A percentile compares a stretch with the other conserved stretches of the same genome.
phyloP scores from a whole-genome alignment of 805 yeast species.

The Cephaloascus albidus region DNA sequence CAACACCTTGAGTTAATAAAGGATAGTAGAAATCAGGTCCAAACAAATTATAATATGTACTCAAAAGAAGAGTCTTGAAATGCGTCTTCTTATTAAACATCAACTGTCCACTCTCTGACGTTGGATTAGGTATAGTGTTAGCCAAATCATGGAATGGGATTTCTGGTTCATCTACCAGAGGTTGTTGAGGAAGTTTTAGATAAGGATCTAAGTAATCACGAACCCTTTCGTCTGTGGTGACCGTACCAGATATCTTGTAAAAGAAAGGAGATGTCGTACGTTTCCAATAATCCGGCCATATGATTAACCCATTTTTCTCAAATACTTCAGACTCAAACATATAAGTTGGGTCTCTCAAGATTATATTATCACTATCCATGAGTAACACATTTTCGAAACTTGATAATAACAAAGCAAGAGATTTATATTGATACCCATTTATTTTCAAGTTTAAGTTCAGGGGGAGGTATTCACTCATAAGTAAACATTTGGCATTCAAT shows the following conservation, averaged over 20 bases:
- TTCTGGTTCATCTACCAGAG: conserved; percentile 5
- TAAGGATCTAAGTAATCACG: conserved; percentile 5
- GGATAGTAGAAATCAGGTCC: conserved; percentile 24
- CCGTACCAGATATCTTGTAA: conserved; percentile 8
- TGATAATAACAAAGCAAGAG: conserved; percentile 26
- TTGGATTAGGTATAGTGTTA: conserved; percentile 31
- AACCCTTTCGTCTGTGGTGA: conserved; percentile 1
- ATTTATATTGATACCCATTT: conserved; percentile 25
- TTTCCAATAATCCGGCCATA: conserved; percentile 36
- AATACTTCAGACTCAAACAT: conserved; percentile 19
- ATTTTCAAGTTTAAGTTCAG: conserved; percentile 2
- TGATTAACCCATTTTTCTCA: conserved; percentile 22
- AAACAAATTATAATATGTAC: conserved; percentile 29
- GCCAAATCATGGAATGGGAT: conserved; percentile 30
- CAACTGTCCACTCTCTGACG: conserved; percentile 35
- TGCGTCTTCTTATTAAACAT: conserved; percentile 29
- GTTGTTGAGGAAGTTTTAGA: background rate
- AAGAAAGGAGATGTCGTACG: conserved; percentile 24
- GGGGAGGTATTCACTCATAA: conserved; percentile 23
- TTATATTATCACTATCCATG: conserved; percentile 30
- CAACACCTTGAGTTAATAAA: conserved; percentile 24
- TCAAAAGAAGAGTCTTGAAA: conserved; percentile 25
- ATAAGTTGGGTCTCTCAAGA: conserved; percentile 9
- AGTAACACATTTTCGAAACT: conserved; percentile 31
- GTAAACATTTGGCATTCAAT: conserved; percentile 21